These are phyloP conservation scores for Colletotrichum magnum DNA, from an alignment of 2,329 filamentous ascomycete species.

Conservation along the genomic window DNA sequence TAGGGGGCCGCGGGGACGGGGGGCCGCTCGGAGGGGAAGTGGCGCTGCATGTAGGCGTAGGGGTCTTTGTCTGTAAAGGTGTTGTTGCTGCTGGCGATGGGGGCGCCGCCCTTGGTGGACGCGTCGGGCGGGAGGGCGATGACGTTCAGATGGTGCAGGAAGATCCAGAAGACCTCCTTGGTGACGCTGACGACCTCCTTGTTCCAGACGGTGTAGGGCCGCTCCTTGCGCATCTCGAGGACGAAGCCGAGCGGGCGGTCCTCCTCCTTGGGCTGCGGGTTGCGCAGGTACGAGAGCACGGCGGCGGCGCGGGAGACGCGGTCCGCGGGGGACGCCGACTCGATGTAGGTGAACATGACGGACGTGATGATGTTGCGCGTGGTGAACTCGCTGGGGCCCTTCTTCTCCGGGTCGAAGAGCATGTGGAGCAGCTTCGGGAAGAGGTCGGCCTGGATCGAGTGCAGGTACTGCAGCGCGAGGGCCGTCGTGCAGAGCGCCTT, in stretches of 20 bases:
- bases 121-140: slow-evolving; percentile 73
- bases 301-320: slow-evolving; percentile 77
- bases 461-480: slow-evolving; percentile 84
- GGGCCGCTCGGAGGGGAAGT: slow-evolving; percentile 88
- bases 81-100: slow-evolving; percentile 48
- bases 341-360: slow-evolving; percentile 89
- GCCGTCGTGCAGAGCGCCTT: slow-evolving; percentile 96
- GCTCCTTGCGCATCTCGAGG: slow-evolving; percentile 86
- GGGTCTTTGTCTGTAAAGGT: slow-evolving; percentile 49
- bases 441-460: slow-evolving; percentile 82
- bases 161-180: slow-evolving; percentile 99
- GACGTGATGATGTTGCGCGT: slow-evolving; percentile 92
- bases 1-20: slow-evolving; percentile 96
- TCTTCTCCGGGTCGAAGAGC: slow-evolving; percentile 98
- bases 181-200: slow-evolving; percentile 94
- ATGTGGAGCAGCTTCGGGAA: slow-evolving; percentile 90
- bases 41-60: slow-evolving; percentile 74
- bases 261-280: slow-evolving; percentile 82
- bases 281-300: slow-evolving; percentile 85
- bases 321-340: slow-evolving; percentile 73
- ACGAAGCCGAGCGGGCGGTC: slow-evolving; percentile 88
- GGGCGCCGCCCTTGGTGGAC: slow-evolving; percentile 46
- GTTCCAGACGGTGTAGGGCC: slow-evolving; percentile 94
- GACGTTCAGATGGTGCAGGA: slow-evolving; percentile 93
- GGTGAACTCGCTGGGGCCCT: slow-evolving; percentile 96